These are phyloP conservation scores for Colletotrichum tamarilloi DNA, from an alignment of 2,329 filamentous ascomycete genomes.

Conservation along the genomic window DNA sequence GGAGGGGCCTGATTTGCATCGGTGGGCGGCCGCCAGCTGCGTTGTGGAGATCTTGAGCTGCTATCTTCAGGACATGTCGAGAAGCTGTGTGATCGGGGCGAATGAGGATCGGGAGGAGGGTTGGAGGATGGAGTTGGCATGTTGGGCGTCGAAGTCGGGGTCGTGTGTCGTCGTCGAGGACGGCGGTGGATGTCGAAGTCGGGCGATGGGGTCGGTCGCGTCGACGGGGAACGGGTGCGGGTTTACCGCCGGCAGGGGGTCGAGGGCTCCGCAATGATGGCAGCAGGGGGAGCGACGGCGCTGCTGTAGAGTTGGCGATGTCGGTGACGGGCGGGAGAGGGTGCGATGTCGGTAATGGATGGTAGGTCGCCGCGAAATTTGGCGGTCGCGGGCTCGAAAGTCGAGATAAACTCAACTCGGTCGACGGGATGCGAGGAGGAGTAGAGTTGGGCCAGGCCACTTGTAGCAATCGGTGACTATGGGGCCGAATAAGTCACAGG, in stretches of 20 bases:
- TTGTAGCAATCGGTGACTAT: conserved; percentile 2
- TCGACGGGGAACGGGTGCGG: conserved; percentile 34
- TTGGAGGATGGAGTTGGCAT: conserved; percentile 61
- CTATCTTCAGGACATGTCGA: conserved; percentile 58
- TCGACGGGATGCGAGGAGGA: conserved; percentile 12
- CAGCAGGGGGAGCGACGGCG: conserved; percentile 27
- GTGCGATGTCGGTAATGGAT: background rate
- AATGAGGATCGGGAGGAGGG: conserved; percentile 50
- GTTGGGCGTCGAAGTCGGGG: conserved; percentile 35
- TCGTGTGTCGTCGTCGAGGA: conserved; percentile 24
- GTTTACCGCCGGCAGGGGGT: conserved; percentile 34
- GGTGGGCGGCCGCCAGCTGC: conserved; percentile 34
- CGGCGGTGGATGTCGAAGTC: conserved; percentile 31
- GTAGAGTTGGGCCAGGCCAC: conserved; percentile 4
- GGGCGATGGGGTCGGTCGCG: conserved; percentile 35
- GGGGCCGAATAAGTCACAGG: conserved; percentile 16
- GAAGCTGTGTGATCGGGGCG: conserved; percentile 50
- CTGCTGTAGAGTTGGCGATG: background rate
- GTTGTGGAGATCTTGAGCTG: conserved; percentile 33
- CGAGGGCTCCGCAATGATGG: conserved; percentile 31
- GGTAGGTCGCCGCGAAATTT: background rate
- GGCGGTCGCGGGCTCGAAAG: background rate
- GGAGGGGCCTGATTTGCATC: conserved; percentile 17
- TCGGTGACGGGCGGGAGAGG: background rate
- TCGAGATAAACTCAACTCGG: conserved; percentile 12